Conservation (phyloP, 2,329 filamentous ascomycete species). For the Monosporascus sp. region DNA sequence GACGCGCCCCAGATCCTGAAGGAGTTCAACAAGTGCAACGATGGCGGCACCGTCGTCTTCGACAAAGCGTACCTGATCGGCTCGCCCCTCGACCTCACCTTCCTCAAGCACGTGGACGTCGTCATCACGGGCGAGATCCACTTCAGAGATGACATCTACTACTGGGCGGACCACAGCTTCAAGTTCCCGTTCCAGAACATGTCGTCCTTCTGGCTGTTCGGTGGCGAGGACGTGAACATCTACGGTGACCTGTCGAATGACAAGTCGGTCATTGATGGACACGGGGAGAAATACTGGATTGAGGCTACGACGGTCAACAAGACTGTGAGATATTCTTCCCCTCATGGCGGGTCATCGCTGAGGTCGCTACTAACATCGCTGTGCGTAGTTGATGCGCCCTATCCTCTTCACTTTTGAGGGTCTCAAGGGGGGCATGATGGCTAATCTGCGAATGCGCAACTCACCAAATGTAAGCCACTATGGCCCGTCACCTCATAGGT, state of each 20-base stretch:
- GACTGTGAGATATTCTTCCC: constrained; percentile 3
- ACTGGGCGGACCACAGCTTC: constrained; percentile 63
- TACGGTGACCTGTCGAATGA: constrained; percentile 46
- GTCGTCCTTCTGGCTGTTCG: constrained; percentile 46
- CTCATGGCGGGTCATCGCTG: background rate
- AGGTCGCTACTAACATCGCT: background rate
- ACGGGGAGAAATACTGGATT: constrained; percentile 61
- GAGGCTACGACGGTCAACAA: constrained; percentile 34
- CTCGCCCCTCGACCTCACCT: constrained; percentile 60
- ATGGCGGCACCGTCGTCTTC: constrained; percentile 58
- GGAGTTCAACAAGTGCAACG: constrained; percentile 54
- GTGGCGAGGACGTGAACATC: constrained; percentile 50
- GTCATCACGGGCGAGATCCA: constrained; percentile 50
- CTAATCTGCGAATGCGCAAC: constrained; percentile 55
- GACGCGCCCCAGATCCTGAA: constrained; percentile 38
- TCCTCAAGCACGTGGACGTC: constrained; percentile 58
- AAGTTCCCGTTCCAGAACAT: constrained; percentile 61
- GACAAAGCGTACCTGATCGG: constrained; percentile 56
- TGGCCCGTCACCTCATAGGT: too few species aligned
- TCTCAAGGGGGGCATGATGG: constrained; percentile 51
- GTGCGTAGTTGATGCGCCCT: constrained; percentile 44
- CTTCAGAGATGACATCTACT: constrained; percentile 62
- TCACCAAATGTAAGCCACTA: constrained; percentile 32
- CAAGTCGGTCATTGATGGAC: constrained; percentile 46
- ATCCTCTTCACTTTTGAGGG: constrained; percentile 54